These are phyloP conservation scores for Pyrenophora tritici-repentis DNA, from an alignment of 2,329 filamentous ascomycete genomes.

Conservation along the genomic window DNA sequence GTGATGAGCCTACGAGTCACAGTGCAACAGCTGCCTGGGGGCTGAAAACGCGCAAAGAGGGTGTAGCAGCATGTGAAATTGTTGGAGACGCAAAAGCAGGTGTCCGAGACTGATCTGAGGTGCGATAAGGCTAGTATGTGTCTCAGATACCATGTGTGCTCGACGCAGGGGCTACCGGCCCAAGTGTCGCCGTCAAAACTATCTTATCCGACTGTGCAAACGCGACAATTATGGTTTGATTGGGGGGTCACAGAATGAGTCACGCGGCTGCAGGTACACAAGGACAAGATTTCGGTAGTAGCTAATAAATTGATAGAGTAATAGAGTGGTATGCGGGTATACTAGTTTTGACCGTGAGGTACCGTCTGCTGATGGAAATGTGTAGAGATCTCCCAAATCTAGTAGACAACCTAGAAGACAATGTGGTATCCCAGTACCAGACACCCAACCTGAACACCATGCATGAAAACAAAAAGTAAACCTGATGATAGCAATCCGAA, in stretches of 20 bases:
- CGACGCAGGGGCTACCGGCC: constrained; percentile 24
- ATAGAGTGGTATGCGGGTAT: constrained; percentile 31
- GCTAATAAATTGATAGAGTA: constrained; percentile 28
- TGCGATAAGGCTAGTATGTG: constrained; percentile 18
- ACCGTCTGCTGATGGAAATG: constrained; percentile 21
- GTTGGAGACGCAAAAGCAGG: constrained; percentile 13
- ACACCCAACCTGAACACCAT: constrained; percentile 25
- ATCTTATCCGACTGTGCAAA: neutral
- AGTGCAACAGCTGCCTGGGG: constrained; percentile 11
- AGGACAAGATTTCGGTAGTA: neutral
- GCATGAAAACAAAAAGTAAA: constrained; percentile 10
- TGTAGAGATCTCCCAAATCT: constrained; percentile 29
- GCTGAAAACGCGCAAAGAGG: constrained; percentile 7
- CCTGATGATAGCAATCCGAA: constrained; percentile 18
- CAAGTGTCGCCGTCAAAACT: constrained; percentile 13
- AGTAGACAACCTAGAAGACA: constrained; percentile 22
- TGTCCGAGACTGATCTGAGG: constrained; percentile 21
- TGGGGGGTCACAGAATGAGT: neutral
- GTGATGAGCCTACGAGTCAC: constrained; percentile 17
- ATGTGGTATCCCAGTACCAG: constrained; percentile 22
- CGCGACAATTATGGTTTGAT: constrained; percentile 6
- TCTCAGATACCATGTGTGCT: constrained; percentile 39
- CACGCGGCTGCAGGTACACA: neutral
- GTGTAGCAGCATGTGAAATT: constrained; percentile 17
- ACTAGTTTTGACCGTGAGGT: constrained; percentile 41